phyloP scores from a whole-genome alignment of 768 basidiomycete genomes.

The Austroboletus eburneus region DNA sequence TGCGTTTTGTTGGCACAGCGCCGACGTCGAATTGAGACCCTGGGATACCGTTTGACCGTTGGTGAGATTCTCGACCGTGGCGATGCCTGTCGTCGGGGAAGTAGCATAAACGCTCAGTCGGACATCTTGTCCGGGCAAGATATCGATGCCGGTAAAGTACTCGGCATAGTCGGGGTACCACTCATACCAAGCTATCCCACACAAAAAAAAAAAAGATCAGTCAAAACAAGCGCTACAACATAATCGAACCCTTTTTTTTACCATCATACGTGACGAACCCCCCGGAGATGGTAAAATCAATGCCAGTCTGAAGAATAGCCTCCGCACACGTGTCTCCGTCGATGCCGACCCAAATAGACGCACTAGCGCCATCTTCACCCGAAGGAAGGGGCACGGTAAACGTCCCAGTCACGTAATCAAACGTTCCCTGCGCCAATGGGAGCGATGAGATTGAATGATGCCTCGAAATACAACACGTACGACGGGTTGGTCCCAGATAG shows the following conservation, averaged over 20 bases:
- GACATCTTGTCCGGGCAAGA: constrained; percentile 10
- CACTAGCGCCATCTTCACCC: no score
- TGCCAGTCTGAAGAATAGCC: constrained; percentile 8
- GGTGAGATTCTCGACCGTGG: constrained; percentile 2
- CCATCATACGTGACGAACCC: neutral
- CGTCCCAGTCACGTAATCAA: no score
- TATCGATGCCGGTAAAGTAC: neutral
- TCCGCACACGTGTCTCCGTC: constrained; percentile 1
- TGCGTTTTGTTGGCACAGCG: constrained; percentile 3
- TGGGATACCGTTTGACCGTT: neutral
- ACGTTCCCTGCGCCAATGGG: no score
- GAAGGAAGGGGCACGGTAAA: no score
- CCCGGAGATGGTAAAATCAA: no score
- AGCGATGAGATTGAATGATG: no score
- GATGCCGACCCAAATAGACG: constrained; percentile 13
- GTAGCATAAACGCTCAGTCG: neutral
- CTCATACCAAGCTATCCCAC: constrained; percentile 12
- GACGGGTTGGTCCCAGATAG: no score
- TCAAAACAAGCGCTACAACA: neutral
- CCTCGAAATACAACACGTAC: no score
- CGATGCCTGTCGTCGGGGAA: neutral
- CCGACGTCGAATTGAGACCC: neutral
- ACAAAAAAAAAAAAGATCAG: no score
- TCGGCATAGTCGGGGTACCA: neutral
- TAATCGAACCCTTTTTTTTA: neutral